Evolutionary conservation across 2,329 filamentous ascomycete genomes (phyloP), one percentile per base, ranked within the genome.

Genomic region (Fusarium denticulatum): DNA sequence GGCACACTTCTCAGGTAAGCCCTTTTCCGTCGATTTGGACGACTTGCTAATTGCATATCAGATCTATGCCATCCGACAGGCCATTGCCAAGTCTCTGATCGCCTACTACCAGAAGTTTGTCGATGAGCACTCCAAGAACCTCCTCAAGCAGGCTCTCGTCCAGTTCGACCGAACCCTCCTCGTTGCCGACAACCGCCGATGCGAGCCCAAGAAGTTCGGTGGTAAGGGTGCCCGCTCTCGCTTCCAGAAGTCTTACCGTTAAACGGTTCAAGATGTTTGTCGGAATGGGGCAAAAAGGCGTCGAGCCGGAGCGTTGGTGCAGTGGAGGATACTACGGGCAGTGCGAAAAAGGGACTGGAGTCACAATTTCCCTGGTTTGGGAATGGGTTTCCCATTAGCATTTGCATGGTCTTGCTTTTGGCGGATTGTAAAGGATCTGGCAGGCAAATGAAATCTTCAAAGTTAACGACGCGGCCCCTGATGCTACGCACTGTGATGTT

Each of bases 211-310:
- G 95, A 98, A 98, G 91, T 94, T 94, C 84, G 92, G 92, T 85
- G 94, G 93, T 94, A 93, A 91, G 82, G 96, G 96, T 91, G 96
- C 96, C 85, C 93, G 96, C 85, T 90, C 96, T 84, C 93, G 95
- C 85, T 98, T 94, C 95, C 96, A 98, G 90, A 98, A 98, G 90
- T 97, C 95, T 80, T 97, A 98, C 92, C 94, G 95, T 95, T 97
- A 96, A 94, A 81, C 76, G 76, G 70, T 69, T 59, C 67, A 37
- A 18, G 36, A 62, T 47, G 11, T 42, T 53, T 59, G 66, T 50
- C 62, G 67, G 69, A 50, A 69, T 63, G 76, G 66, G 42, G 52
- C 39, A 73, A 73, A 69, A 73, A 68, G 72, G 61, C 66, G 71
- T 72, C 66, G 64, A 65, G 63, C 58, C 64, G 69, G 70, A 73